These are phyloP conservation scores for Ophiostoma piceae DNA, from an alignment of 2,329 filamentous ascomycete species.

Conservation along the genomic window DNA sequence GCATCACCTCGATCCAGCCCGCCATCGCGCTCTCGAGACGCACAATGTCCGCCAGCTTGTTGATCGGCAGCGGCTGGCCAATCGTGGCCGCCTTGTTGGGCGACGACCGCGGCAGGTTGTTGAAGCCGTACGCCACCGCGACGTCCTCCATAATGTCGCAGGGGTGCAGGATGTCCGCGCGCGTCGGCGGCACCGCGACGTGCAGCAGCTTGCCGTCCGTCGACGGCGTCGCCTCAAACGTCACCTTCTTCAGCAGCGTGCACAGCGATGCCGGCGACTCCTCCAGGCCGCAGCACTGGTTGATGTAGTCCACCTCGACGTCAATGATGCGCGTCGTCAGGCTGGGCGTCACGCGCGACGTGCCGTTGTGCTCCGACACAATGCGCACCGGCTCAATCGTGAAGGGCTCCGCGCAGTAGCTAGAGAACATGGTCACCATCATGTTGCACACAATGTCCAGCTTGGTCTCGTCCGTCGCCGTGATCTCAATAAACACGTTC, in stretches of 20 bases:
- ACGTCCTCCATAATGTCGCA: conserved; percentile 99
- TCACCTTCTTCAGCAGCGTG: conserved; percentile 81
- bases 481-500: conserved; percentile 94
- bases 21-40: conserved; percentile 85
- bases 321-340: conserved; percentile 70
- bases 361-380: conserved; percentile 81
- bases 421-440: conserved; percentile 94
- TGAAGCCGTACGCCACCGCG: conserved; percentile 95
- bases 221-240: conserved; percentile 74
- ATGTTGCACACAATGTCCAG: conserved; percentile 78
- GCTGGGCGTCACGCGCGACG: conserved; percentile 75
- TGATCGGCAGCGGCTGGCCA: conserved; percentile 80
- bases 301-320: conserved; percentile 89
- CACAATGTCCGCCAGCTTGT: conserved; percentile 91
- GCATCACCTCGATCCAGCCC: conserved; percentile 94
- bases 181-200: conserved; percentile 77
- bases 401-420: conserved; percentile 82
- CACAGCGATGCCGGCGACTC: conserved; percentile 71
- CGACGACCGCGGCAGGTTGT: conserved; percentile 82
- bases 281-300: conserved; percentile 79
- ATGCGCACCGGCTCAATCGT: conserved; percentile 92
- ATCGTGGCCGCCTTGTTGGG: conserved; percentile 82
- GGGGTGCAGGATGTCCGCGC: conserved; percentile 91
- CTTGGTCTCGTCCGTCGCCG: conserved; percentile 92
- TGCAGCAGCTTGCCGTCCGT: conserved; percentile 65